Evolutionary conservation across 176 grass and related monocot species (phyloP), one percentile per base, ranked within the genome.

Genomic region (Raddia distichophylla): DNA sequence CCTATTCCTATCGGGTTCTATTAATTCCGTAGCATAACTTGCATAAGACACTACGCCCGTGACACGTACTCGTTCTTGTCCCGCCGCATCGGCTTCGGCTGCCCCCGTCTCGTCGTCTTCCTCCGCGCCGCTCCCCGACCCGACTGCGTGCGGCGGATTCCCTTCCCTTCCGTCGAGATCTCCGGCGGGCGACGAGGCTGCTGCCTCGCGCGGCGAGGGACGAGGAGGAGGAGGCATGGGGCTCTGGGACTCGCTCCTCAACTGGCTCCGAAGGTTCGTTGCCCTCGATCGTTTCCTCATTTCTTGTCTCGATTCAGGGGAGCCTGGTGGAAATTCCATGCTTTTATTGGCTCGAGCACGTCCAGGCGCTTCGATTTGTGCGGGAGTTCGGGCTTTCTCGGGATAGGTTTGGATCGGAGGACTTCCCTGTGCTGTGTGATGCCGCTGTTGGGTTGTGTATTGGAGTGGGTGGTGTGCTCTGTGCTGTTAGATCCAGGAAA

Each of bases 181-280:
- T 89, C 65, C 83, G 50, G 65, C 71, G 1, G 52, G 32, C 60
- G 22, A 73, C 10, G 2, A 6, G 47, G 62, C 74, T 80, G 82
- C 82, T 63, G 54, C 35, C 72, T 52, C 56, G 40, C 54, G 54
- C 19, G 55, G 40, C 77, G 34, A 58, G 49, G 53, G 56, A 78
- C 54, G 54, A 16, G 55, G 40, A 74, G 34, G 52, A 42, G 53
- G 56, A 78, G 64, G 40, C 83, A 98, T 98, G 95, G 95, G 95
- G 67, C 86, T 98, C 50, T 90, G 85, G 79, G 95, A 98, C 60
- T 88, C 92, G 66, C 84, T 98, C 57, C 95, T 98, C 77, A 98
- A 98, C 72, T 98, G 95, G 92, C 92, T 98, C 65, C 92, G 90
- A 67, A 98, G 95, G 95, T 98, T 78, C 59, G 27, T 27, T 27